Evolutionary conservation across 2,329 filamentous ascomycete genomes (phyloP), one percentile per base, ranked within the genome.

Genomic region (Lachnellula cervina): DNA sequence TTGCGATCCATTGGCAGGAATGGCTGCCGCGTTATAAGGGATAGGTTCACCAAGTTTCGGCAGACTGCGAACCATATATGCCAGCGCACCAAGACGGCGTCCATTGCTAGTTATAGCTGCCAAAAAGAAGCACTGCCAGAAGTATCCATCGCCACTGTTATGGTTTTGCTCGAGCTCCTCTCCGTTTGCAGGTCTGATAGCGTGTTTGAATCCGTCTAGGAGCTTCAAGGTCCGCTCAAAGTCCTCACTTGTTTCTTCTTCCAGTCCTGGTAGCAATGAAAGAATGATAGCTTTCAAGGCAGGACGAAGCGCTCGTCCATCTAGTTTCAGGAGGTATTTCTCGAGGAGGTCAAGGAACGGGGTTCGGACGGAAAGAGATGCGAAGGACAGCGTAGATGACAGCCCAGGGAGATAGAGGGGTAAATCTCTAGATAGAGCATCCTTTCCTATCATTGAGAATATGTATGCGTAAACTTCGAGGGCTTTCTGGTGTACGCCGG

Each of bases 111-210:
- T 97, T 58, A 99, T 94, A 17, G 90, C 88, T 9, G 93, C 90
- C 17, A 99, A 76, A 67, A 99, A 97, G 68, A 99, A 88, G 70
- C 91, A 97, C 74, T 99, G 94, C 94, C 94, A 99, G 71, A 97
- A 99, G 71, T 94, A 97, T 61, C 89, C 89, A 62, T 92, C 89
- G 9, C 85, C 84, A 8, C 79, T 79, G 46, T 76, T 81, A 70
- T 81, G 82, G 38, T 72, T 78, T 54, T 70, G 72, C 34, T 73
- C 82, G 61, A 77, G 77, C 52, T 72, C 74, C 61, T 80, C 74
- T 58, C 79, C 78, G 25, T 73, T 73, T 8, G 72, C 64, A 28
- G 84, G 75, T 55, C 85, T 78, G 64, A 91, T 81, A 48, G 82
- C 80, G 56, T 80, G 73, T 66, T 92, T 90, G 69, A 97, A 84